phyloP scores from a whole-genome alignment of 2,329 filamentous ascomycete genomes.

The Hypoxylon sp. region DNA sequence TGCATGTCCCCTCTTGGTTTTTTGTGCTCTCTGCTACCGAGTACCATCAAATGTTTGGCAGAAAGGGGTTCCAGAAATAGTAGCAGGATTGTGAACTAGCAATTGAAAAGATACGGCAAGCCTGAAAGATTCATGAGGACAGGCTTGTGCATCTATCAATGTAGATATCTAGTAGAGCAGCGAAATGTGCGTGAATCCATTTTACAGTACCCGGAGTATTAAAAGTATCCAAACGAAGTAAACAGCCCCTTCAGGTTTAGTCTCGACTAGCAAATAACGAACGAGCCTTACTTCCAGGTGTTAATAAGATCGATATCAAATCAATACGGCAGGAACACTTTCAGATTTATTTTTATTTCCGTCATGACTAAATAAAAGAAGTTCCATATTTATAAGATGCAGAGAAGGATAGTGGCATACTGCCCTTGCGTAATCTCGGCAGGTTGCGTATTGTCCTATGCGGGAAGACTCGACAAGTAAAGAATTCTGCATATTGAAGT shows the following conservation, averaged over 20 bases:
- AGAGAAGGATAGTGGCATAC: background rate
- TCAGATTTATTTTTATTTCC: too few relatives aligned
- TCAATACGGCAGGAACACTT: background rate
- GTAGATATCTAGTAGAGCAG: background rate
- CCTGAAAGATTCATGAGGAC: background rate
- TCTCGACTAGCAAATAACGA: too few relatives aligned
- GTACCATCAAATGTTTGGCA: too few relatives aligned
- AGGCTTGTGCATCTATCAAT: background rate
- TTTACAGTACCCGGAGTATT: too few relatives aligned
- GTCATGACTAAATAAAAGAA: background rate
- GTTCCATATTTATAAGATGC: background rate
- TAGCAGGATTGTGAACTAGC: too few relatives aligned
- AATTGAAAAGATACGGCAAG: too few relatives aligned
- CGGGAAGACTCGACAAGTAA: background rate
- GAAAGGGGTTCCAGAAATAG: too few relatives aligned
- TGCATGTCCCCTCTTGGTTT: too few relatives aligned
- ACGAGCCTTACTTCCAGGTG: background rate
- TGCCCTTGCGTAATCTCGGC: slow-evolving; percentile 16
- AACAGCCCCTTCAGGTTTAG: too few relatives aligned
- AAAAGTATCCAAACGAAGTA: too few relatives aligned
- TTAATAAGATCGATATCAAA: background rate
- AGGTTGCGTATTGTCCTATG: slow-evolving; percentile 16
- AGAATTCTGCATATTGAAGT: background rate
- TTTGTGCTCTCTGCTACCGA: too few relatives aligned
- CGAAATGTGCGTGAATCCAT: too few relatives aligned